Conservation (phyloP, 495 filamentous ascomycete species). For the Penicillium alfredii region DNA sequence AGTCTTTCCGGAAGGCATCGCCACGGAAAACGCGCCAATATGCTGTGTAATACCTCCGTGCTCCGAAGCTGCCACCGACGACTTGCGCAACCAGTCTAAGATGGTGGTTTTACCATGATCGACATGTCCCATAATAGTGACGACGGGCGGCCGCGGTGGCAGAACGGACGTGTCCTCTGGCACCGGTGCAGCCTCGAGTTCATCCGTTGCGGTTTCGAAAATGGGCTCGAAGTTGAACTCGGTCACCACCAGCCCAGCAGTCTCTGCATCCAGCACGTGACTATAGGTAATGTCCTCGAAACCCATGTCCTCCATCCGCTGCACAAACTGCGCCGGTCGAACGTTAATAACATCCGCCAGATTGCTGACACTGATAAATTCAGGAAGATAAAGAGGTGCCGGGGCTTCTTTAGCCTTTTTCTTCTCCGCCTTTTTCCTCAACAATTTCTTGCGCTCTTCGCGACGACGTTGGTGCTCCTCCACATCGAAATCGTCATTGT, state of each 20-base stretch:
- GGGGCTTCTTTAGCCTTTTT: constrained; percentile 35
- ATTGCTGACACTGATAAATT: constrained; percentile 83
- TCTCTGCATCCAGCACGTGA: constrained; percentile 83
- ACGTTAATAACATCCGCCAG: constrained; percentile 74
- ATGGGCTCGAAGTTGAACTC: constrained; percentile 93
- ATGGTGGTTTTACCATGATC: constrained; percentile 99
- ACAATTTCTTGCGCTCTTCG: constrained; percentile 39
- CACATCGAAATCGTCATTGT: constrained; percentile 35
- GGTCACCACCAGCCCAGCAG: constrained; percentile 79
- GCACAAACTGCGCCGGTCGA: constrained; percentile 63
- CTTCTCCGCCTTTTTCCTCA: constrained; percentile 41
- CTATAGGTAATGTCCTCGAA: constrained; percentile 76
- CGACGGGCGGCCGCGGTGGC: constrained; percentile 79
- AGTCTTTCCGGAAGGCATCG: constrained; percentile 72
- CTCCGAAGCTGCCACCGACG: constrained; percentile 81
- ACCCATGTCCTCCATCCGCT: constrained; percentile 64
- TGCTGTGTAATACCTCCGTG: constrained; percentile 98
- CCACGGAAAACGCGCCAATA: constrained; percentile 96
- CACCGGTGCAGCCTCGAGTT: constrained; percentile 64
- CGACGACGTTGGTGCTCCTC: constrained; percentile 27
- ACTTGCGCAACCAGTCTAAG: constrained; percentile 88
- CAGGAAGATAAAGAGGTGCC: constrained; percentile 71
- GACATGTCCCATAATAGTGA: constrained; percentile 99
- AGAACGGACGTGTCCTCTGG: constrained; percentile 64
- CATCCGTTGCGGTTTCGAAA: constrained; percentile 61